Percentiles rank a stretch among this genome's conserved stretches.
These are phyloP conservation scores for Stachybotrys echinatus DNA, from an alignment of 2,329 filamentous ascomycete species.

Conservation along the genomic window DNA sequence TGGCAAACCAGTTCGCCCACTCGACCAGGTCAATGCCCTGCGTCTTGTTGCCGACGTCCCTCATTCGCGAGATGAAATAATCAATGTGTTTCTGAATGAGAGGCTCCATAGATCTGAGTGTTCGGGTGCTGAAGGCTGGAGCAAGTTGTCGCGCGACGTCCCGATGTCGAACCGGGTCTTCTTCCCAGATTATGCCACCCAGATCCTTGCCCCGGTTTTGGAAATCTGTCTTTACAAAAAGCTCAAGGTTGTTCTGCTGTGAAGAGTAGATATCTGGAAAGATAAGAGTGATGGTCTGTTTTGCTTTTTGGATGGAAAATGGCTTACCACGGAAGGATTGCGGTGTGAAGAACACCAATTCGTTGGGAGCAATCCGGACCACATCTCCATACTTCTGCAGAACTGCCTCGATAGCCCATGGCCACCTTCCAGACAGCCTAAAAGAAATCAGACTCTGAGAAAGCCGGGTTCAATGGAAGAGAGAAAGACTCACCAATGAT, in stretches of 20 bases:
- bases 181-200: not conserved
- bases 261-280: not conserved
- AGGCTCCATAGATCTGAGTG: not conserved
- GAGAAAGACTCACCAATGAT: not conserved
- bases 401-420: not conserved
- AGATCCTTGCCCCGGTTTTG: not conserved
- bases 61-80: not conserved
- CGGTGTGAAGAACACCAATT: not conserved
- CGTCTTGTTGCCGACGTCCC: not conserved
- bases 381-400: not conserved
- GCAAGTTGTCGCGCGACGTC: not conserved
- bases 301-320: not conserved
- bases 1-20: not conserved
- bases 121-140: not conserved
- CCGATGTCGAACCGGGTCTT: not conserved
- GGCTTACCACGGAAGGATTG: not conserved
- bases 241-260: not conserved
- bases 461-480: no score
- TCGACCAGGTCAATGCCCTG: not conserved
- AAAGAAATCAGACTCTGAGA: not conserved
- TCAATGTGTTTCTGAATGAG: not conserved
- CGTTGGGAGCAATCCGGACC: not conserved
- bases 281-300: not conserved
- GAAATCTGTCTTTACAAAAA: not conserved
- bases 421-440: not conserved